Evolutionary conservation across 108 stramenopile species (phyloP).

Genomic region (Fragilaria radians): DNA sequence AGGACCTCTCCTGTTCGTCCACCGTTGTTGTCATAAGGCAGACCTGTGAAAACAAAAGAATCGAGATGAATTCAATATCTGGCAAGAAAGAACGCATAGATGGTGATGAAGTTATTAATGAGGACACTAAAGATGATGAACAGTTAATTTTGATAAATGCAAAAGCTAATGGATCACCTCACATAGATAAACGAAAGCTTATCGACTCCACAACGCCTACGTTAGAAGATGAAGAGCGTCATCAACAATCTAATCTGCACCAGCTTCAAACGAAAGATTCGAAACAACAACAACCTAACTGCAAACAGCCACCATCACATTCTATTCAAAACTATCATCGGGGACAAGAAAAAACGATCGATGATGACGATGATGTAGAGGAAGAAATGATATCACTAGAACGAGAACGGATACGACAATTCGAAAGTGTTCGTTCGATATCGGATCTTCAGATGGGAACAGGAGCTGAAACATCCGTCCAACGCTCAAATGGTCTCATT

Average conservation of each 20-base stretch:
- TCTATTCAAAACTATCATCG: conserved; percentile 6
- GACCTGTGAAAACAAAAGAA: no score
- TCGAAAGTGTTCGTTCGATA: neutral
- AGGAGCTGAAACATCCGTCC: conserved; percentile 9
- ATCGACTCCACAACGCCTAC: conserved; percentile 41
- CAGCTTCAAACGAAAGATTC: neutral
- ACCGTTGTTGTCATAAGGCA: no score
- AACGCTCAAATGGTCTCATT: conserved; percentile 14
- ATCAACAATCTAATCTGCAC: no score
- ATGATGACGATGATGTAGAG: conserved; percentile 6
- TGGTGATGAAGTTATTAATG: no score
- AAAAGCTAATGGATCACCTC: no score
- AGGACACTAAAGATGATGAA: no score
- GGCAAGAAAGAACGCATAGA: no score
- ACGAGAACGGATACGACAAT: neutral
- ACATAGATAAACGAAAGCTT: conserved; percentile 19
- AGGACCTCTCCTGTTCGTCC: no score
- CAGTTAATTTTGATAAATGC: no score
- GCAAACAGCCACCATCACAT: neutral
- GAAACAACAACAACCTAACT: neutral
- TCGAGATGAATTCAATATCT: no score
- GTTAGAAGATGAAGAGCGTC: conserved; percentile 38
- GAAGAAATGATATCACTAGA: conserved; percentile 10
- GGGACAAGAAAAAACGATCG: neutral
- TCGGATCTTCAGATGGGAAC: neutral